Base-by-base conservation (phyloP, 108 stramenopile species). In the Cyclotella atomus region DNA sequence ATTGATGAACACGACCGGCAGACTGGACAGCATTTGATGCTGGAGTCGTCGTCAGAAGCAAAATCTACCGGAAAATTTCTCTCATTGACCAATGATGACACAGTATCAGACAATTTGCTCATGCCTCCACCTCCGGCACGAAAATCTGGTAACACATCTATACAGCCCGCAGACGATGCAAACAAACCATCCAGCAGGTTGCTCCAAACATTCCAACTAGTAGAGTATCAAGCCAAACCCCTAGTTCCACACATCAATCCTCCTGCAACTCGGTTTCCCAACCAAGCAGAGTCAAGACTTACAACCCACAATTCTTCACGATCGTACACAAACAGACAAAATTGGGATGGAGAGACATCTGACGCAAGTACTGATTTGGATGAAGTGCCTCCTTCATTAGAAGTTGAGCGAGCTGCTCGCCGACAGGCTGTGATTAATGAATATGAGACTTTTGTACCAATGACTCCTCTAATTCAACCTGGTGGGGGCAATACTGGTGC, bases 381-480 rank as follows among this genome's bases (percentile, higher is more conserved):
- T 70, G 84, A 82, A 29, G 70, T 85, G 8, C 68, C 84, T 0
- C 49, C 56, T 7, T 59, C 79, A 32, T 43, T 93, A 3, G 60
- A 65, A 20, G 47, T 65, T 46, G 90, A 94, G 35, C 63, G 76
- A 25, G 57, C 76, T 27, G 64, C 82, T 20, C 56, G 64, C 14
- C 47, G 68, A 4, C 69, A 83, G 53, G 72, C 77, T 15, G 44
- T 29, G 1, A 44, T 61, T 12, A 47, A 64, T 10, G 83, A 86
- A 63, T 35, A 62, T 28, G 73, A 82, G 36, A 82, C 81, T 3
- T 83, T 88, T 47, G 84, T 94, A 9, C 65, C 78, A 23, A 94
- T 94, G 93, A 91, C 93, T 27, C 90, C 90, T 9, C 49, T 86
- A 28, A 89, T 91, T 52, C 62, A 78, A 19, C 89, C 89, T 16